These are phyloP conservation scores for Pisolithus thermaeus DNA, from an alignment of 1,284 basidiomycete genomes.

Conservation along the genomic window DNA sequence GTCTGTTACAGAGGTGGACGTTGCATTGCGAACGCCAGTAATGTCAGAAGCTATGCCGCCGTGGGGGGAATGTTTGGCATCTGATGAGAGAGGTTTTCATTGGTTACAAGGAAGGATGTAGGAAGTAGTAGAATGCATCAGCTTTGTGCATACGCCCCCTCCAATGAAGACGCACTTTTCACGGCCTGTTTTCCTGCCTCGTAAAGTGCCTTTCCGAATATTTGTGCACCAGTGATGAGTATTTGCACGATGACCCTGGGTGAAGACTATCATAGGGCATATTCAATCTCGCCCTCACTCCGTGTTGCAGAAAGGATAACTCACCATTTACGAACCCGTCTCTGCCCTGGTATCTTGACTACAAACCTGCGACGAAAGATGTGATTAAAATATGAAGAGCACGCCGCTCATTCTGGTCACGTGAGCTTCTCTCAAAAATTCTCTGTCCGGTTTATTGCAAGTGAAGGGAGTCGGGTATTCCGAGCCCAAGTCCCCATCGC, in stretches of 20 bases:
- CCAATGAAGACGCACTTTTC: conserved; percentile 63
- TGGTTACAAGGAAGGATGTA: background rate
- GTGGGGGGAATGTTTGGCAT: conserved; percentile 77
- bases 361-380: too few species aligned
- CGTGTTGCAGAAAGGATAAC: conserved; percentile 3
- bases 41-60: conserved; percentile 55
- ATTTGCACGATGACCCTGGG: conserved; percentile 82
- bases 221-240: conserved; percentile 72
- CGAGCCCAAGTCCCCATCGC: background rate
- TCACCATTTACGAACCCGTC: conserved; percentile 14
- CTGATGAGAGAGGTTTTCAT: conserved; percentile 31
- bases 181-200: conserved; percentile 92
- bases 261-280: conserved; percentile 46
- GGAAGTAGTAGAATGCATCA: background rate
- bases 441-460: too few species aligned
- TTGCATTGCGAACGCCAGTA: conserved; percentile 69
- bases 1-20: conserved; percentile 68
- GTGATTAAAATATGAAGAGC: too few species aligned
- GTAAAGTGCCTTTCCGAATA: conserved; percentile 86
- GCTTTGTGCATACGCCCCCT: background rate
- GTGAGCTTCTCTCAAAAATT: too few species aligned
- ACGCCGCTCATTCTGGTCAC: too few species aligned
- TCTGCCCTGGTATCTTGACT: too few species aligned
- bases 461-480: too few species aligned
- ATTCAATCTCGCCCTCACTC: background rate